Conservation (phyloP, 163 green algal genomes). For the Chlorella variabilis region DNA sequence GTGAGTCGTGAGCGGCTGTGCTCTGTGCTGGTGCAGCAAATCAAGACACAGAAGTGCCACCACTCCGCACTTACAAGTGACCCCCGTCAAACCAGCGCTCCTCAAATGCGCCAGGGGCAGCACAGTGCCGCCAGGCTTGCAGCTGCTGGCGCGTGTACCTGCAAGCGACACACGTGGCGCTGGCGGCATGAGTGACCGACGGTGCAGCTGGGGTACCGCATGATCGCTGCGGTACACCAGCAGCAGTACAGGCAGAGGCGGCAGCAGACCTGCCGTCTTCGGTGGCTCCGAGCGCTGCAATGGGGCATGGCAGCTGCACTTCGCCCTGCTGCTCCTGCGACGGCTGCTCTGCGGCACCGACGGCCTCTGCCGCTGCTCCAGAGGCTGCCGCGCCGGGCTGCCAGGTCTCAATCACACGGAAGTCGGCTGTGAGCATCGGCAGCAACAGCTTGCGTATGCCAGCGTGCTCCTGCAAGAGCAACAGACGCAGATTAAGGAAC, state of each 20-base stretch:
- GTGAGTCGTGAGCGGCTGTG: not conserved
- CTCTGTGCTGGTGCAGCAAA: not conserved
- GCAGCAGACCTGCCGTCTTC: conserved; percentile 1
- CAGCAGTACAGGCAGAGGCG: not conserved
- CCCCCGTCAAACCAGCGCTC: conserved; percentile 19
- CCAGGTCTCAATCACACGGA: conserved; percentile 32
- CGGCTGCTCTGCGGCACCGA: not conserved
- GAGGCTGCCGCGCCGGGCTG: too few species aligned
- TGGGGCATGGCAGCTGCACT: conserved; percentile 7
- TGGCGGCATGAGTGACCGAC: not conserved
- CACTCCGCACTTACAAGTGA: conserved; percentile 1
- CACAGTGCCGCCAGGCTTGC: not conserved
- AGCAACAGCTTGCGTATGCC: not conserved
- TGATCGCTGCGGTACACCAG: not conserved
- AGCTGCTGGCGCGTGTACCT: conserved; percentile 23
- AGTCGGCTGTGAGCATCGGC: conserved; percentile 32
- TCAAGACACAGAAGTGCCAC: not conserved
- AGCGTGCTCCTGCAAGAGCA: conserved; percentile 15
- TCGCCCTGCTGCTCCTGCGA: not conserved
- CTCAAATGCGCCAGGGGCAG: conserved; percentile 8
- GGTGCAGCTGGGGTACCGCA: not conserved
- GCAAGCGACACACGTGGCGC: not conserved
- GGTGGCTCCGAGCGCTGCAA: not conserved
- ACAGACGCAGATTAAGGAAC: not conserved
- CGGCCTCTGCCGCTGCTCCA: not conserved